These are phyloP conservation scores for Scolecobasidium constrictum DNA, from an alignment of 2,329 filamentous ascomycete species.

Conservation along the genomic window DNA sequence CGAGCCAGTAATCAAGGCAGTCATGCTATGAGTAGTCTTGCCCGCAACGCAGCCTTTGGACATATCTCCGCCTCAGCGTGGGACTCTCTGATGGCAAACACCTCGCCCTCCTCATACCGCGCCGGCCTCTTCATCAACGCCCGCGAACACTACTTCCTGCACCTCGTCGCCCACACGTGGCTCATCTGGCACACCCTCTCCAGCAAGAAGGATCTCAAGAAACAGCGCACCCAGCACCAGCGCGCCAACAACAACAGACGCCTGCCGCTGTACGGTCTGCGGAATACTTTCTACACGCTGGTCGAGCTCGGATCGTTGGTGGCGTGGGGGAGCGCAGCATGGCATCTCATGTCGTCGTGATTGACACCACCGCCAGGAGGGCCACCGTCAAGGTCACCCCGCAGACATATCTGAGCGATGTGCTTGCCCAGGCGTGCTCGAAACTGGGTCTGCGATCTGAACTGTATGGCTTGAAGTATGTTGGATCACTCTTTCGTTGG, in stretches of 20 bases:
- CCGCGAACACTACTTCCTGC: constrained; percentile 22
- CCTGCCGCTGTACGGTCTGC: constrained; percentile 7
- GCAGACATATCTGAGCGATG: constrained; percentile 69
- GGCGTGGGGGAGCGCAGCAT: constrained; percentile 36
- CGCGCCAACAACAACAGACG: constrained; percentile 6
- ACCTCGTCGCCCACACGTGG: constrained; percentile 15
- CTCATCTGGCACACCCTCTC: constrained; percentile 17
- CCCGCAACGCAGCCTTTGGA: no score
- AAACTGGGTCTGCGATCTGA: constrained; percentile 66
- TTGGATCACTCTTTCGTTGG: constrained; percentile 8
- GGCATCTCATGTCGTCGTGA: constrained; percentile 81
- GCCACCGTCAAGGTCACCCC: constrained; percentile 75
- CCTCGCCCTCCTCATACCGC: not conserved
- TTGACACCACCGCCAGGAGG: constrained; percentile 68
- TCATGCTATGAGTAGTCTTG: no score
- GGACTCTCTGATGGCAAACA: constrained; percentile 5
- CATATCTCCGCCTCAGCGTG: not conserved
- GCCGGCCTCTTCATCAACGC: constrained; percentile 20
- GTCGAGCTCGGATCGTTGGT: constrained; percentile 10
- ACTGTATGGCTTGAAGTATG: constrained; percentile 72
- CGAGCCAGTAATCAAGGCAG: no score
- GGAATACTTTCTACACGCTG: constrained; percentile 10
- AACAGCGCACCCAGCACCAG: constrained; percentile 7
- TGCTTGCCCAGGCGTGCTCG: constrained; percentile 76
- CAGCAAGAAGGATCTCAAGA: constrained; percentile 10